These are phyloP conservation scores for Ceratocystis cacaofunesta DNA, from an alignment of 2,329 filamentous ascomycete genomes.

Conservation along the genomic window DNA sequence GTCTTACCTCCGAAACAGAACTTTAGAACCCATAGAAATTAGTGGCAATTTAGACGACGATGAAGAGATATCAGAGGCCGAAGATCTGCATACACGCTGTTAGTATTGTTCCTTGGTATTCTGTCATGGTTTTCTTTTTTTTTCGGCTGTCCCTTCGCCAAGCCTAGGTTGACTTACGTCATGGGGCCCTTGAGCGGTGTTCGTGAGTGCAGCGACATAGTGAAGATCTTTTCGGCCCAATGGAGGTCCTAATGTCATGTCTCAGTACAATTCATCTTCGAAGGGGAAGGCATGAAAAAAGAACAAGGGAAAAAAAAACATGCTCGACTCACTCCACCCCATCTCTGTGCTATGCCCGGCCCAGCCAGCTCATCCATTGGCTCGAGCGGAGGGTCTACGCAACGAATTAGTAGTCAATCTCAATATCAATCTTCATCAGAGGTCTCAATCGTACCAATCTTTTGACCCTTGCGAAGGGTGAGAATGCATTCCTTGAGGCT, in stretches of 20 bases:
- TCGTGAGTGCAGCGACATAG: constrained; percentile 35
- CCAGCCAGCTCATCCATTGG: not conserved
- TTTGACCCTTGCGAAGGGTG: not conserved
- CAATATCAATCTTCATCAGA: not conserved
- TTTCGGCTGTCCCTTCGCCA: not conserved
- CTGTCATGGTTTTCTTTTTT: not conserved
- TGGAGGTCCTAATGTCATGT: constrained; percentile 32
- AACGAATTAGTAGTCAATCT: not conserved
- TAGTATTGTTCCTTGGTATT: not conserved
- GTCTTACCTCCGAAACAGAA: not conserved
- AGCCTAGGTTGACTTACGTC: constrained; percentile 19
- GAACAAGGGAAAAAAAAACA: not conserved
- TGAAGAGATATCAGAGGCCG: not conserved
- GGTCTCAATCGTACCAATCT: not conserved
- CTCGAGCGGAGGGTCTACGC: not conserved
- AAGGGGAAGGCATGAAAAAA: not conserved
- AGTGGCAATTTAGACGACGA: not conserved
- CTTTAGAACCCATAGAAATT: not conserved
- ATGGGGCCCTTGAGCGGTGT: constrained; percentile 33
- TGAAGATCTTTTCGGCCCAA: constrained; percentile 49
- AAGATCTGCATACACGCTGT: not conserved
- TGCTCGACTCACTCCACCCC: not conserved
- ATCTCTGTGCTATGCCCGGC: not conserved
- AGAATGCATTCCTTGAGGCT: not conserved
- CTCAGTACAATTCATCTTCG: not conserved